Percentiles rank a stretch among this genome's conserved stretches.
Conservation (phyloP, 352 stramenopile genomes). For the Phytophthora pini region DNA sequence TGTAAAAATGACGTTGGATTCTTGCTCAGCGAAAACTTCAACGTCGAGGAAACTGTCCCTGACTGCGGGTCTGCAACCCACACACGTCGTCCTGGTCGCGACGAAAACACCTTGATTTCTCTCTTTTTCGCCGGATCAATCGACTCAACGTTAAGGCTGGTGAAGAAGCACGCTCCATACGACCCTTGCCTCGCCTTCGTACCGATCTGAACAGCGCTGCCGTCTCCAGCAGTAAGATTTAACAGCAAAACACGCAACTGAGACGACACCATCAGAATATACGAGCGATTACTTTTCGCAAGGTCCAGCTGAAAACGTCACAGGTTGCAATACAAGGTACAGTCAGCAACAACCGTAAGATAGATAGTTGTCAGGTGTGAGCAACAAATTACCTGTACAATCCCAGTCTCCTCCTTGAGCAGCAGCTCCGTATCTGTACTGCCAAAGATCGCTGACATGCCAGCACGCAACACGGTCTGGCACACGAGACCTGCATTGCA, state of each 20-base stretch:
- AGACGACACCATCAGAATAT: constrained; percentile 86
- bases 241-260: constrained; percentile 81
- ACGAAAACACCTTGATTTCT: constrained; percentile 81
- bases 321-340: too few species aligned
- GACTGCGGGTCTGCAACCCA: constrained; percentile 84
- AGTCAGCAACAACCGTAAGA: too few species aligned
- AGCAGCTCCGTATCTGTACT: constrained; percentile 83
- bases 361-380: too few species aligned
- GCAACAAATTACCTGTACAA: constrained; percentile 64
- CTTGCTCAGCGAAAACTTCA: constrained; percentile 85
- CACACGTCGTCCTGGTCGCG: constrained; percentile 77
- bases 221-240: constrained; percentile 73
- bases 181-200: constrained; percentile 84
- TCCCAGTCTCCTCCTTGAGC: constrained; percentile 86
- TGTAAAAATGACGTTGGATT: constrained; percentile 69
- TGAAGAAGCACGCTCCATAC: constrained; percentile 87
- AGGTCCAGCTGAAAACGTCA: constrained; percentile 61
- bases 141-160: constrained; percentile 56
- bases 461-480: constrained; percentile 77
- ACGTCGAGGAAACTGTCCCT: constrained; percentile 80
- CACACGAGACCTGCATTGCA: constrained; percentile 83
- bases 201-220: constrained; percentile 81
- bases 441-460: constrained; percentile 87
- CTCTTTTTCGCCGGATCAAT: constrained; percentile 68
- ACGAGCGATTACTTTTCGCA: constrained; percentile 51